Evolutionary conservation across 1,284 basidiomycete genomes (phyloP).

Genomic region (Sanghuangporus baumii): DNA sequence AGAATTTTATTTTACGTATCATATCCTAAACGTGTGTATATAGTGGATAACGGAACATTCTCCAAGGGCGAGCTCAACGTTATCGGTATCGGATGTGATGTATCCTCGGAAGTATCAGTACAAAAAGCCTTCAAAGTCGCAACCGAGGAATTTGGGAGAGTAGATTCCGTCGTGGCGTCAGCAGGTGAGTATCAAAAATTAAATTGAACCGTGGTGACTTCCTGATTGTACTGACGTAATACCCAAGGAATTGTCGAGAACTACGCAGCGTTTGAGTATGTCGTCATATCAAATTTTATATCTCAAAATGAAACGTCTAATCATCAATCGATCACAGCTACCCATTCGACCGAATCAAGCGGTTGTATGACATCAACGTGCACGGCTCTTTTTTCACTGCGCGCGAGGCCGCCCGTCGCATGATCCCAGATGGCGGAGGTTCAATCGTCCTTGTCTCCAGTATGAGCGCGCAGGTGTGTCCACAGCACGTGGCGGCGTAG

Average conservation of each 20-base stretch:
- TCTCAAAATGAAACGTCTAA: not conserved
- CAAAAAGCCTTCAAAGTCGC: constrained; percentile 65
- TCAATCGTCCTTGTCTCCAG: constrained; percentile 86
- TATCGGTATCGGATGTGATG: constrained; percentile 83
- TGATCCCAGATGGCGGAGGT: constrained; percentile 73
- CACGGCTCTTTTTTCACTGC: constrained; percentile 93
- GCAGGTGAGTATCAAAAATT: constrained; percentile 54
- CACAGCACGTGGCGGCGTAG: constrained; percentile 3
- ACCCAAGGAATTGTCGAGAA: constrained; percentile 82
- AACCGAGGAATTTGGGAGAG: constrained; percentile 71
- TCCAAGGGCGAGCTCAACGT: constrained; percentile 60
- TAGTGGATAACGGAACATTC: constrained; percentile 56
- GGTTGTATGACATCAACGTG: constrained; percentile 89
- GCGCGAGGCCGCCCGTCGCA: constrained; percentile 80
- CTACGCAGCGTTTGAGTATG: constrained; percentile 81
- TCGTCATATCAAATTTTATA: constrained; percentile 16
- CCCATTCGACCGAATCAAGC: constrained; percentile 77
- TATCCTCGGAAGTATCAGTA: constrained; percentile 78
- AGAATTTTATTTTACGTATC: not conserved
- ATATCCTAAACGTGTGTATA: constrained; percentile 3
- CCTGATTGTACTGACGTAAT: constrained; percentile 8
- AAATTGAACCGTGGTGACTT: constrained; percentile 4
- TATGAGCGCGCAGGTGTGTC: constrained; percentile 83
- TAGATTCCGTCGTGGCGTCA: constrained; percentile 85
- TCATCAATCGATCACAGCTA: constrained; percentile 43